Evolutionary conservation across 352 stramenopile genomes (phyloP).

Genomic region (Blastocystis sp.): DNA sequence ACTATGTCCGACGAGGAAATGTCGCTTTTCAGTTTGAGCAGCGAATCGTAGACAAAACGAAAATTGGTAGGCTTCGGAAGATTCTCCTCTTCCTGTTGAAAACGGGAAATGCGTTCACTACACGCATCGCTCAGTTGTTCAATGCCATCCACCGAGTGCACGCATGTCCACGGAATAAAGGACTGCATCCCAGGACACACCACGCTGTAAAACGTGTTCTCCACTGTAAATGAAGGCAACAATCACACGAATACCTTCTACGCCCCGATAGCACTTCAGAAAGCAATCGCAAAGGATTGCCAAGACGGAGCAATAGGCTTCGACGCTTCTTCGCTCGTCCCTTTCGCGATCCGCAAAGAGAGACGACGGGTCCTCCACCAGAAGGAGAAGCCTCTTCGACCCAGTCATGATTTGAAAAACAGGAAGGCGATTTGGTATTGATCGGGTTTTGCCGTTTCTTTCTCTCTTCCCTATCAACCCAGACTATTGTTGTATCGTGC

Average conservation of each 20-base stretch:
- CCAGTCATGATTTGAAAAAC: background rate
- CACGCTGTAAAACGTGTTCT: background rate
- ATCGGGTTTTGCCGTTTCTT: conserved; percentile 41
- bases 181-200: background rate
- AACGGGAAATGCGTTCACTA: background rate
- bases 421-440: background rate
- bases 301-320: conserved; percentile 1
- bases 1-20: background rate
- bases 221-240: background rate
- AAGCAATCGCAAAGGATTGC: background rate
- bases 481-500: background rate
- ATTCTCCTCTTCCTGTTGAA: background rate
- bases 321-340: conserved; percentile 10
- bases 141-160: background rate
- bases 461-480: conserved; percentile 40
- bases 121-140: background rate
- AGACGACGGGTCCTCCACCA: background rate
- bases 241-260: background rate
- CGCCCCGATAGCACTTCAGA: background rate
- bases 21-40: background rate
- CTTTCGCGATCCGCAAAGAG: background rate
- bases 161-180: background rate
- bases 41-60: background rate
- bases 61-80: background rate
- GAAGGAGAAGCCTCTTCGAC: background rate